Evolutionary conservation across 257 asterid genomes (phyloP).

Genomic region (Nicotiana noctiflora): DNA sequence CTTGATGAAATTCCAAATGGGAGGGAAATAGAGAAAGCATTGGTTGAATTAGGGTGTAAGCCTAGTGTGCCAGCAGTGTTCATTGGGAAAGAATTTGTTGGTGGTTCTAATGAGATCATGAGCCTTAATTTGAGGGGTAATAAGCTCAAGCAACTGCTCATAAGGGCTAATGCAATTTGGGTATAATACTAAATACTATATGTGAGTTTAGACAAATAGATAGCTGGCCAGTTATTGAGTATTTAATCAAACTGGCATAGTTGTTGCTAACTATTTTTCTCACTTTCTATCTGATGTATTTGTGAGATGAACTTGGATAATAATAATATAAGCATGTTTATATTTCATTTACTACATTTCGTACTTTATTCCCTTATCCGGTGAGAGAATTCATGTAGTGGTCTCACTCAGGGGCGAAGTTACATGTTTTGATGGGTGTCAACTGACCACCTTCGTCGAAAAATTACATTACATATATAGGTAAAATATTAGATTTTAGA

Average conservation of each 20-base stretch:
- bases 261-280: neutral
- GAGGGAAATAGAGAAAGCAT: constrained; percentile 38
- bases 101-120: constrained; percentile 61
- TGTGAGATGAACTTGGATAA: neutral
- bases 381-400: no score
- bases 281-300: neutral
- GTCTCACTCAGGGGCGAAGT: no score
- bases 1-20: constrained; percentile 38
- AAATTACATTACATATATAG: no score
- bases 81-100: constrained; percentile 41
- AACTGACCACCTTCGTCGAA: no score
- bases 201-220: neutral
- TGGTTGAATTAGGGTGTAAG: constrained; percentile 41
- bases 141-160: constrained; percentile 47
- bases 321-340: neutral
- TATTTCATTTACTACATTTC: no score
- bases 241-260: neutral
- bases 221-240: neutral
- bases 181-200: constrained; percentile 13
- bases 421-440: no score
- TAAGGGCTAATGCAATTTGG: constrained; percentile 59
- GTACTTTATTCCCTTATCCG: no score
- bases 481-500: no score
- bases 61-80: constrained; percentile 61
- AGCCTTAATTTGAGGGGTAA: constrained; percentile 45